Evolutionary conservation across 257 asterid genomes (phyloP), one percentile per base, ranked within the genome.

Genomic region (Mitragyna speciosa): DNA sequence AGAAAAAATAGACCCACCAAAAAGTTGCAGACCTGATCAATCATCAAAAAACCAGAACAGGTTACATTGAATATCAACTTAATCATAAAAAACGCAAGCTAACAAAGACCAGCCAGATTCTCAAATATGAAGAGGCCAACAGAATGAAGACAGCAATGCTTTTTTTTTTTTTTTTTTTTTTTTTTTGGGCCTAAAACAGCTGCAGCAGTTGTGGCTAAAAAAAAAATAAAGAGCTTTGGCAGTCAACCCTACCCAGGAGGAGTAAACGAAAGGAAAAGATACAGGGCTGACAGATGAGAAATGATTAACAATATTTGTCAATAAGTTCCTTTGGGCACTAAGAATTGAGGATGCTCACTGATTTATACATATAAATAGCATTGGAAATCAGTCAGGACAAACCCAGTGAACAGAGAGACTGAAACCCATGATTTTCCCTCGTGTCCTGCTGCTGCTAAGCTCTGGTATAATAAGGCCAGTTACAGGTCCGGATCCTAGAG

Each of bases 401-500:
- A 94, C 98, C 98, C 98, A 94, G 80, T 94, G 98, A 87, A 92
- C 89, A 7, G 89, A 88, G 84, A 94, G 87, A 84, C 97, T 94
- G 91, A 94, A 94, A 74, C 92, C 88, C 93, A 94, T 79, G 88
- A 92, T 89, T 79, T 92, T 94, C 81, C 94, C 93, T 72, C 97
- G 90, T 73, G 95, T 92, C 85, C 92, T 88, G 90, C 82, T 91
- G 86, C 98, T 91, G 93, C 97, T 94, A 56, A 94, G 94, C 89
- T 92, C 98, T n/a, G 97, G 97, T 89, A 94, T 94, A 58, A 94
- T 82, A 74, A 94, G 89, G 39, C 98, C 97, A 8, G 94, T 94
- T 74, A 87, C 97, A 10, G 96, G 97, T 47, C 98, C 98, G 71
- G 95, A 97, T 83, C 98, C 97, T 65, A 89, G 28, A 51, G 97